Conservation (phyloP, 768 basidiomycete genomes). For the Hemileccinum rubropunctum region DNA sequence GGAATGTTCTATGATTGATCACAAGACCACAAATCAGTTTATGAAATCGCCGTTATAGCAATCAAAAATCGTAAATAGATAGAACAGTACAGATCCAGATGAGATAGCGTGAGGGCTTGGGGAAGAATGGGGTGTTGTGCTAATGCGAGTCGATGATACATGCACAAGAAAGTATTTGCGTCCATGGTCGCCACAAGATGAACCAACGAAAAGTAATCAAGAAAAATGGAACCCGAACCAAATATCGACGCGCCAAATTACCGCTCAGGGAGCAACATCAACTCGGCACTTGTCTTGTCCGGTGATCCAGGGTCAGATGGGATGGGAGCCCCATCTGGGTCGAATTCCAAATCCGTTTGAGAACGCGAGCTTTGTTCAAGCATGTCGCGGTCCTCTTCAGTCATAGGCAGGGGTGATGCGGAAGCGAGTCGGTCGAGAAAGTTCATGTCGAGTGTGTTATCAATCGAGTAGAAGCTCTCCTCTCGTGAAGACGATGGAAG, state of each 20-base stretch:
- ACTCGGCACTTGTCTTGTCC: constrained; percentile 40
- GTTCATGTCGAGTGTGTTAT: constrained; percentile 33
- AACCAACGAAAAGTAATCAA: constrained; percentile 4
- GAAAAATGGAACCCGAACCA: not conserved
- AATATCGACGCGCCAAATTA: constrained; percentile 21
- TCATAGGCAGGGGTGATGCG: constrained; percentile 36
- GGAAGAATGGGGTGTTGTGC: constrained; percentile 1
- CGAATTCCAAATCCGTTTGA: constrained; percentile 28
- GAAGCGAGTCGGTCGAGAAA: constrained; percentile 42
- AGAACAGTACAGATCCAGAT: constrained; percentile 14
- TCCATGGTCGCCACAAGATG: constrained; percentile 20
- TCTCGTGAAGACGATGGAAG: constrained; percentile 5
- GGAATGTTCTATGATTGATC: not conserved
- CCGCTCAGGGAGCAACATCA: constrained; percentile 45
- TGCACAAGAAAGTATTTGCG: constrained; percentile 15
- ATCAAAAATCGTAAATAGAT: constrained; percentile 10
- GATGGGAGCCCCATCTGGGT: constrained; percentile 43
- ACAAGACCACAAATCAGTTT: not conserved
- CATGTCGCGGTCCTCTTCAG: constrained; percentile 28
- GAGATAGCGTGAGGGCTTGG: constrained; percentile 8
- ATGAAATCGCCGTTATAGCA: not conserved
- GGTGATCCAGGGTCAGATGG: constrained; percentile 40
- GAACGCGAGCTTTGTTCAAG: constrained; percentile 13
- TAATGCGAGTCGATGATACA: constrained; percentile 16
- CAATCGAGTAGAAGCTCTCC: constrained; percentile 19